Conservation (phyloP, 1,284 basidiomycete genomes). For the Wallemia hederae region DNA sequence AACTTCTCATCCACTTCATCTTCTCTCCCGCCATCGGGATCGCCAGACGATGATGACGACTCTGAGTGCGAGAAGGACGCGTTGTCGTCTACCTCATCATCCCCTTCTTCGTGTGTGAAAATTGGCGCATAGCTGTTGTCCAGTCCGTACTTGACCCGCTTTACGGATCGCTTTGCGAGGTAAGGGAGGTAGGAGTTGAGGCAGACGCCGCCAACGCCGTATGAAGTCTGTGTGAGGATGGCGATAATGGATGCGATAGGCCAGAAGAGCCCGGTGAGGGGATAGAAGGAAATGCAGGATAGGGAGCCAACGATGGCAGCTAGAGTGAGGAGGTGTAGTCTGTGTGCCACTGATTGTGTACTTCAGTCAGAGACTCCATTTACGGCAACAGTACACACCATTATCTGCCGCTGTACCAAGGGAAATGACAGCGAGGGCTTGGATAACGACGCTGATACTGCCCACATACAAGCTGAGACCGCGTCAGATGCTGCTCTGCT, state of each 20-base stretch:
- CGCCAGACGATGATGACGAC: not conserved
- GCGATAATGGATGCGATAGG: conserved; percentile 30
- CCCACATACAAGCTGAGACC: conserved; percentile 46
- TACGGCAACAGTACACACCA: conserved; percentile 23
- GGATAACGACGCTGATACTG: conserved; percentile 51
- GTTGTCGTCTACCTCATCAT: not conserved
- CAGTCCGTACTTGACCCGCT: not conserved
- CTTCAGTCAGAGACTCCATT: not conserved
- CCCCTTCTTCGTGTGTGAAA: not conserved
- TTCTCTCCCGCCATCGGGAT: not conserved
- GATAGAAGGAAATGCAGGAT: conserved; percentile 35
- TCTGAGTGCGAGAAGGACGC: not conserved
- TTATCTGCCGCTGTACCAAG: conserved; percentile 65
- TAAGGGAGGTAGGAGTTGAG: conserved; percentile 64
- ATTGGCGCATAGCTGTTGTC: not conserved
- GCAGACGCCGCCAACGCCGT: conserved; percentile 54
- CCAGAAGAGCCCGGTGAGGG: conserved; percentile 43
- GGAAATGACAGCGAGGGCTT: conserved; percentile 66
- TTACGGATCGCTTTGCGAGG: conserved; percentile 23
- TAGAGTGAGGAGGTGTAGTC: conserved; percentile 40
- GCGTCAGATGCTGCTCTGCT: conserved; percentile 2
- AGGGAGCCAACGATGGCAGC: conserved; percentile 43
- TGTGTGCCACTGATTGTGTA: conserved; percentile 28
- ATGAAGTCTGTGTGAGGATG: conserved; percentile 44
- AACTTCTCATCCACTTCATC: not conserved